Percentiles rank a stretch among this genome's conserved stretches.
These are phyloP conservation scores for Astrocystis sublimbata DNA, from an alignment of 495 filamentous ascomycete genomes.

Conservation along the genomic window DNA sequence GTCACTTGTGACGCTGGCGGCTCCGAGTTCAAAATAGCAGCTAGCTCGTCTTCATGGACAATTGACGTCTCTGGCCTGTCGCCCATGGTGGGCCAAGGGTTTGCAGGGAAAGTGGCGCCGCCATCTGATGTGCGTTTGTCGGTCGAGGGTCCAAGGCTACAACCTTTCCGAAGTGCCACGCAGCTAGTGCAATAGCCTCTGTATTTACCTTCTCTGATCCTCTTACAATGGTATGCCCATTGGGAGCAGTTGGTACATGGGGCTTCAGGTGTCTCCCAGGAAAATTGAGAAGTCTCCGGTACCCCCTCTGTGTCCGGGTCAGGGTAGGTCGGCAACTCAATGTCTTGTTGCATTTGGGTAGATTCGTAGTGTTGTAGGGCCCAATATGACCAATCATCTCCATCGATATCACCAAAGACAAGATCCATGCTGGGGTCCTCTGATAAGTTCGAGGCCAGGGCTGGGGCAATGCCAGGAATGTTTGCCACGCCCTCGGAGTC, in stretches of 20 bases:
- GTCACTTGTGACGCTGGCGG: conserved; percentile 54
- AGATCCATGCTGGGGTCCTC: conserved; percentile 42
- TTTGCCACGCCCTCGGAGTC: conserved; percentile 28
- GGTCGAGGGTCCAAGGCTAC: conserved; percentile 59
- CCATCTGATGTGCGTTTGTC: conserved; percentile 28
- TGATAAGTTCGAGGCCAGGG: conserved; percentile 22
- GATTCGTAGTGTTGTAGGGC: conserved; percentile 48
- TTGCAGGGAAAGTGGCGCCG: conserved; percentile 40
- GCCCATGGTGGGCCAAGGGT: conserved; percentile 48
- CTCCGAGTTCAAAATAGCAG: conserved; percentile 40
- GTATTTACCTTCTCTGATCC: conserved; percentile 66
- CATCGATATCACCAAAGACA: conserved; percentile 45
- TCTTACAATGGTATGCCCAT: conserved; percentile 73
- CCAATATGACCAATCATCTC: conserved; percentile 53
- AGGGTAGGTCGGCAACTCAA: conserved; percentile 14
- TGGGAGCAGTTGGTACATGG: conserved; percentile 73
- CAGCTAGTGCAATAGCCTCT: conserved; percentile 75
- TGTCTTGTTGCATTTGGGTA: conserved; percentile 27
- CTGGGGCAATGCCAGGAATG: background rate
- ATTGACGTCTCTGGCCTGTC: conserved; percentile 45
- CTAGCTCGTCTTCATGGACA: conserved; percentile 50
- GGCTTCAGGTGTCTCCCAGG: conserved; percentile 40
- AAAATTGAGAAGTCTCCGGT: conserved; percentile 33
- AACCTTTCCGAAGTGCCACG: conserved; percentile 70
- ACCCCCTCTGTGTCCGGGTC: conserved; percentile 18